A percentile compares a stretch with the other conserved stretches of the same genome.
These are phyloP conservation scores for Fagus crenata DNA, from an alignment of 306 rosid genomes.

Conservation along the genomic window DNA sequence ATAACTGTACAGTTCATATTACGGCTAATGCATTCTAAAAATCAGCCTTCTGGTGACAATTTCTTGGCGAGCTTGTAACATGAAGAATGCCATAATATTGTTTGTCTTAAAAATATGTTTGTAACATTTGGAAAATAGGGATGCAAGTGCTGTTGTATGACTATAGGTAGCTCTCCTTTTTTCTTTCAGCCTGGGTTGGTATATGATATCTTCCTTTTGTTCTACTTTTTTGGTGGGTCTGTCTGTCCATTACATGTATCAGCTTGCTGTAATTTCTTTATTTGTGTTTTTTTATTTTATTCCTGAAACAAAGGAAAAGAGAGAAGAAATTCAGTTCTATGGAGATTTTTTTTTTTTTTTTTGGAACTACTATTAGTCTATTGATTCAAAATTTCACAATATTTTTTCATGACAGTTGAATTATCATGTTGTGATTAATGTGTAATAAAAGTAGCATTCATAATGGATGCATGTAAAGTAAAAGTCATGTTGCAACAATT, in stretches of 20 bases:
- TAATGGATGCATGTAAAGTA: too few relatives aligned
- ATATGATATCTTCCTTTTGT: neutral
- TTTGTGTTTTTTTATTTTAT: neutral
- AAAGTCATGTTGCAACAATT: too few relatives aligned
- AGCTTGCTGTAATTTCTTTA: neutral
- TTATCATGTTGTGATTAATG: too few relatives aligned
- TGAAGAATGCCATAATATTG: constrained; percentile 8
- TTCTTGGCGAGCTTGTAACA: constrained; percentile 19
- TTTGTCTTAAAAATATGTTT: constrained; percentile 28
- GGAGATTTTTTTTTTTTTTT: neutral
- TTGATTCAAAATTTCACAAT: too few relatives aligned
- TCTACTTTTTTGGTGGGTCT: neutral
- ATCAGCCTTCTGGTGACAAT: constrained; percentile 23
- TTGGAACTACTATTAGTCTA: neutral
- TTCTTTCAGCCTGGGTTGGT: neutral
- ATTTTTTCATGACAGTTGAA: too few relatives aligned
- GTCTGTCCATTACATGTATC: neutral
- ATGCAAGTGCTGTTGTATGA: constrained; percentile 22
- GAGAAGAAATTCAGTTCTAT: neutral
- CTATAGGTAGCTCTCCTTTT: constrained; percentile 16
- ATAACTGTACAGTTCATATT: constrained; percentile 48
- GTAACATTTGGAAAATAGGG: constrained; percentile 20
- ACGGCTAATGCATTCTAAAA: constrained; percentile 30
- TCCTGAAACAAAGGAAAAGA: neutral
- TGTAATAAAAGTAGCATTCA: too few relatives aligned